Percentiles rank a stretch among this genome's conserved stretches.
phyloP scores from a whole-genome alignment of 164 flowering plant species.

The Chimonanthus praecox region DNA sequence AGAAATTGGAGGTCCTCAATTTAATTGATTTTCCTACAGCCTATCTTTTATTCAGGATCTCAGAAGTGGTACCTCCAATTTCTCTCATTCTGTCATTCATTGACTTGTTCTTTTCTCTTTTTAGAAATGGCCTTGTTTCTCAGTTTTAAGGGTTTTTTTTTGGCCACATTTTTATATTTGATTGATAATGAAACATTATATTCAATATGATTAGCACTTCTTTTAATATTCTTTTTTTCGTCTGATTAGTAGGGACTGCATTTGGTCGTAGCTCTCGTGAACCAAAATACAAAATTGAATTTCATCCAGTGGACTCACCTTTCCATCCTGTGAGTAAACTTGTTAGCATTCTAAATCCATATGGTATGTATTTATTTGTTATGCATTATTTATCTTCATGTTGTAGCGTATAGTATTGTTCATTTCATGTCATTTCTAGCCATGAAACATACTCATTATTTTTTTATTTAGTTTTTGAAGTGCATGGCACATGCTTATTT shows the following conservation, averaged over 20 bases:
- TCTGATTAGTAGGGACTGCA: not conserved
- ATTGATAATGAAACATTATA: not conserved
- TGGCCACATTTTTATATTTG: not conserved
- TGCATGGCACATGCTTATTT: too few relatives aligned
- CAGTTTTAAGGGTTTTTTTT: not conserved
- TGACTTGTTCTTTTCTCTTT: not conserved
- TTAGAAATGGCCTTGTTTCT: not conserved
- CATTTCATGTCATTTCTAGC: not conserved
- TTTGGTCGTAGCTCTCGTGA: conserved; percentile 9
- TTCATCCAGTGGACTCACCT: conserved; percentile 3
- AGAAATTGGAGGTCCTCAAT: too few relatives aligned
- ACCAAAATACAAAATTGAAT: conserved; percentile 6
- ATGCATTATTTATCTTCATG: not conserved
- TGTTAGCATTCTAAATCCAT: not conserved
- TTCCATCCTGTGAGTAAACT: conserved; percentile 5
- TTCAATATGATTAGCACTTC: not conserved
- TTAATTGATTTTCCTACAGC: too few relatives aligned
- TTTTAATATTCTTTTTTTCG: not conserved
- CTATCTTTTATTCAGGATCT: too few relatives aligned
- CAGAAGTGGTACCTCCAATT: too few relatives aligned
- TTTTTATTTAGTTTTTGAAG: too few relatives aligned
- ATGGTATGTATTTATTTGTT: not conserved
- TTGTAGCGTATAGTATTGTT: not conserved
- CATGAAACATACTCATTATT: too few relatives aligned
- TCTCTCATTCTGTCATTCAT: not conserved